Percentiles rank a stretch among this genome's conserved stretches.
phyloP scores from a whole-genome alignment of 176 grass and related monocot species.

The Paspalum vaginatum region DNA sequence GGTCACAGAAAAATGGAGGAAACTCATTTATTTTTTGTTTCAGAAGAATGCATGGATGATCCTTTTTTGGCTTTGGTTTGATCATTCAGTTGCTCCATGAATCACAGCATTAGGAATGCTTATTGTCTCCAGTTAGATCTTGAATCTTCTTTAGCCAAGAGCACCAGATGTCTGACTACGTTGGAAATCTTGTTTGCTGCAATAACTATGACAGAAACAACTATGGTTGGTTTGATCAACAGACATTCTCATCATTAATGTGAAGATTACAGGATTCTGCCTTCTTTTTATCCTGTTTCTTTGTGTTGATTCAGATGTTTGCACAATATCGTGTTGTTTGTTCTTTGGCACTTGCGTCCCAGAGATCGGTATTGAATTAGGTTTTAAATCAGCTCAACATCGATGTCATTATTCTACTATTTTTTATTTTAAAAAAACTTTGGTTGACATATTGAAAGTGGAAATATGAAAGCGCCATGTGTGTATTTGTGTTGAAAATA shows the following conservation, averaged over 20 bases:
- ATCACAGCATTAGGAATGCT: not conserved
- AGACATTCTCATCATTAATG: not conserved
- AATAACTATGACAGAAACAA: not conserved
- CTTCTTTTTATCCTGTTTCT: not conserved
- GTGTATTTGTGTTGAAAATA: not conserved
- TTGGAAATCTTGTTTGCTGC: not conserved
- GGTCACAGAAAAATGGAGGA: not conserved
- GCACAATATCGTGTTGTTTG: not conserved
- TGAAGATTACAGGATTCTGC: not conserved
- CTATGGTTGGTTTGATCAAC: not conserved
- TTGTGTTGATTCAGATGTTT: not conserved
- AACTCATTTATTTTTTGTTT: not conserved
- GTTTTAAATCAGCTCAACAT: not conserved
- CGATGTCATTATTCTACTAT: constrained; percentile 2
- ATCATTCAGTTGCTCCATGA: not conserved
- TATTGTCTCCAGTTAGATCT: not conserved
- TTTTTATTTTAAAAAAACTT: not conserved
- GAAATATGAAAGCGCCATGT: not conserved
- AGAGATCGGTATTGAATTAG: not conserved
- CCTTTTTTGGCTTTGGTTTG: not conserved
- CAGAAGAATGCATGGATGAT: not conserved
- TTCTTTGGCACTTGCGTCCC: constrained; percentile 8
- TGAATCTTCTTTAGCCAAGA: constrained; percentile 3
- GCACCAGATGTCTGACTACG: not conserved
- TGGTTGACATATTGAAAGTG: not conserved